Percentiles rank a stretch among this genome's conserved stretches.
These are phyloP conservation scores for Apiospora koreana DNA, from an alignment of 2,329 filamentous ascomycete species.

Conservation along the genomic window DNA sequence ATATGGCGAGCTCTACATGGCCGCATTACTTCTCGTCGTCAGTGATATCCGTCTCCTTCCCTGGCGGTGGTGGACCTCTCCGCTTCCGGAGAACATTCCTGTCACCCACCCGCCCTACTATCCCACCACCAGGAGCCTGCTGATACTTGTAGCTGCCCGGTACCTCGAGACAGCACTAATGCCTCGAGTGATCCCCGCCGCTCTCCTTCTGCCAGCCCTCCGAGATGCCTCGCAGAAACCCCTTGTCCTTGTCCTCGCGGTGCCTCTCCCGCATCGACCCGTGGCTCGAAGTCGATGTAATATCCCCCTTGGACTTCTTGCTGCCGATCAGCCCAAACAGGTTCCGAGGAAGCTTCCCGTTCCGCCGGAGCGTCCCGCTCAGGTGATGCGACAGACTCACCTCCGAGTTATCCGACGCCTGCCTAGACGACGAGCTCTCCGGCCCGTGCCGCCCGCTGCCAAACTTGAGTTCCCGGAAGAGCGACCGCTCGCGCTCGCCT, in stretches of 20 bases:
- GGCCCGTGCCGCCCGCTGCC: conserved; percentile 17
- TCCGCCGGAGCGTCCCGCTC: conserved; percentile 37
- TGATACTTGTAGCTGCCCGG: not conserved
- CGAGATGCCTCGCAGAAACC: conserved; percentile 29
- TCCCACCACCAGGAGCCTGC: not conserved
- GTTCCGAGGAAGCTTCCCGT: conserved; percentile 41
- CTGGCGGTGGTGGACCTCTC: not conserved
- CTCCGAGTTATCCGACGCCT: conserved; percentile 34
- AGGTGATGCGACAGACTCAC: conserved; percentile 23
- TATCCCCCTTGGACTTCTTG: conserved; percentile 28
- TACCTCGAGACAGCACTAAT: conserved; percentile 26
- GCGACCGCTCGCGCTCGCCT: conserved; percentile 18
- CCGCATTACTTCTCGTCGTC: not conserved
- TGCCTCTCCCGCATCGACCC: conserved; percentile 29
- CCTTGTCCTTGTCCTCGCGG: conserved; percentile 30
- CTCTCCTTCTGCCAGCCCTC: conserved; percentile 30
- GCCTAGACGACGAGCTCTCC: conserved; percentile 26
- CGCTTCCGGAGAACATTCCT: conserved; percentile 16
- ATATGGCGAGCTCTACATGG: not conserved
- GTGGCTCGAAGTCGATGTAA: conserved; percentile 11
- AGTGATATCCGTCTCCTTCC: not conserved
- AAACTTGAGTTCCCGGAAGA: conserved; percentile 23
- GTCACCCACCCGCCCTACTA: not conserved
- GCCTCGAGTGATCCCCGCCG: conserved; percentile 29
- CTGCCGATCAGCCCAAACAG: conserved; percentile 45